These are phyloP conservation scores for Madurella mycetomatis DNA, from an alignment of 2,329 filamentous ascomycete genomes.

Conservation along the genomic window DNA sequence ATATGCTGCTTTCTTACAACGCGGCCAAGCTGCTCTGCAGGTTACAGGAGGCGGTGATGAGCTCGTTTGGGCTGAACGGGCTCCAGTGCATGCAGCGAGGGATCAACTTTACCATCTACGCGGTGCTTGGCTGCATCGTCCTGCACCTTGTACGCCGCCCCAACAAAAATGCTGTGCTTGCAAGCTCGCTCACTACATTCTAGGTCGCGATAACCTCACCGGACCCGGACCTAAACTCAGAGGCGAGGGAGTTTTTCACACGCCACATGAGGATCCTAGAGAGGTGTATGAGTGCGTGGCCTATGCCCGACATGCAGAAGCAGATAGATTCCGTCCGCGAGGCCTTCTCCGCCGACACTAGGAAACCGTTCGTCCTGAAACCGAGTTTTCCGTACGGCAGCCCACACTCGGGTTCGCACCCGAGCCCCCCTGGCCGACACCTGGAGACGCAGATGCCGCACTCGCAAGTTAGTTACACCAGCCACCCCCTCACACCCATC, in stretches of 20 bases:
- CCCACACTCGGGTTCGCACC: conserved; percentile 59
- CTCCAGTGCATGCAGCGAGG: conserved; percentile 89
- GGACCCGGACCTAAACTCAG: conserved; percentile 78
- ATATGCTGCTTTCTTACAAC: conserved; percentile 81
- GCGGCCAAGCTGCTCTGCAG: conserved; percentile 82
- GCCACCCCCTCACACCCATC: conserved; percentile 73
- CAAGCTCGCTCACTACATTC: conserved; percentile 10
- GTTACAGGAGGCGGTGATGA: conserved; percentile 76
- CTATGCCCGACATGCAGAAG: conserved; percentile 82
- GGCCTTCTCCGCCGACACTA: conserved; percentile 83
- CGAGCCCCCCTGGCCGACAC: conserved; percentile 58
- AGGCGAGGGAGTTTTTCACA: conserved; percentile 84
- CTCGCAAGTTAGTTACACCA: conserved; percentile 61
- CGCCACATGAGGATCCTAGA: conserved; percentile 93
- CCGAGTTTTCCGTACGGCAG: conserved; percentile 83
- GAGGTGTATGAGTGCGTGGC: conserved; percentile 75
- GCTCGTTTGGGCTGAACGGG: conserved; percentile 71
- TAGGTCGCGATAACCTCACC: conserved; percentile 91
- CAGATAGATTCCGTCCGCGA: conserved; percentile 86
- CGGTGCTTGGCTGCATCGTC: conserved; percentile 84
- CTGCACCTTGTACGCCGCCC: conserved; percentile 72
- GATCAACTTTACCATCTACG: conserved; percentile 94
- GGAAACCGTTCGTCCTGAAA: conserved; percentile 84
- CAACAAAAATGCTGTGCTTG: neutral
- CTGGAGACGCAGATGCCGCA: conserved; percentile 50